Evolutionary conservation across 106 monocot species (phyloP).

Genomic region (Phalaenopsis aphrodite): DNA sequence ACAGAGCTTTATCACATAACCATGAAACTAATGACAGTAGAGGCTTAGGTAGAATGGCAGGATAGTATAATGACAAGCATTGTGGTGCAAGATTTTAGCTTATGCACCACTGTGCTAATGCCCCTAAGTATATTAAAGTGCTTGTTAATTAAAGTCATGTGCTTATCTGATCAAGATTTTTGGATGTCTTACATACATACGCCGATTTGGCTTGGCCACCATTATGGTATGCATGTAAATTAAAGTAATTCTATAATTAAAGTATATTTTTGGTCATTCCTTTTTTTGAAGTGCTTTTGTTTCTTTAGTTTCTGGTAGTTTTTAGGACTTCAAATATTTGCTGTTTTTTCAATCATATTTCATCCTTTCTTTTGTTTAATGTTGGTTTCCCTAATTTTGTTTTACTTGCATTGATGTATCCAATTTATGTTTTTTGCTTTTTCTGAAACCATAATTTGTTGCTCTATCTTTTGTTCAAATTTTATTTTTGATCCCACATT

Average conservation of each 20-base stretch:
- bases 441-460: neutral
- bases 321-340: neutral
- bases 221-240: no score
- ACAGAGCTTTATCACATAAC: neutral
- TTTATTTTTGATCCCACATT: neutral
- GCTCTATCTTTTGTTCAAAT: neutral
- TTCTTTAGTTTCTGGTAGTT: neutral
- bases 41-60: constrained; percentile 11
- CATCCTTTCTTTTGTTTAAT: no score
- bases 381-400: no score
- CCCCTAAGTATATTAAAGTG: no score
- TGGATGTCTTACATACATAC: no score
- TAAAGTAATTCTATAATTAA: no score
- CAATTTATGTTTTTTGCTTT: no score
- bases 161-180: no score
- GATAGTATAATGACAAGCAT: constrained; percentile 24
- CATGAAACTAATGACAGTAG: neutral
- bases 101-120: constrained; percentile 41
- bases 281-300: neutral
- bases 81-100: constrained; percentile 48
- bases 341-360: neutral
- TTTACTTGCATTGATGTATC: no score
- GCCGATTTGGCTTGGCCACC: no score
- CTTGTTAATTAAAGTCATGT: no score
- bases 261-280: neutral